Evolutionary conservation across 2,329 filamentous ascomycete genomes (phyloP).

Genomic region (Purpureocillium takamizusanense): DNA sequence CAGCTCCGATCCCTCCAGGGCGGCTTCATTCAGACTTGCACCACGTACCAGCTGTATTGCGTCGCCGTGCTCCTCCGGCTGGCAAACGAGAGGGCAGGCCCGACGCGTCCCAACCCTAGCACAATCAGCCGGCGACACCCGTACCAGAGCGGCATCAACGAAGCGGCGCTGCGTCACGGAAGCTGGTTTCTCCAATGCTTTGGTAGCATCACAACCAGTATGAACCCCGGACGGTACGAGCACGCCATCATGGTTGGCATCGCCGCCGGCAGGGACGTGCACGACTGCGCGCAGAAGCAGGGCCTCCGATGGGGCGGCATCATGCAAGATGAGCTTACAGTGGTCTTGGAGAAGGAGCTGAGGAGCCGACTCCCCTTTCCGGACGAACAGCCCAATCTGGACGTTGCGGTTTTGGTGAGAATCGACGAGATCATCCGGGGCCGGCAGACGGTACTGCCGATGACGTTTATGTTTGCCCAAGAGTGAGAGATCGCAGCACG

Average conservation of each 20-base stretch:
- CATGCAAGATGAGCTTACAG: background rate
- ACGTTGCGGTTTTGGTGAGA: background rate
- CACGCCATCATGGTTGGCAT: background rate
- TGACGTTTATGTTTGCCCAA: constrained; percentile 1
- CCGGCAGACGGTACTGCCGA: background rate
- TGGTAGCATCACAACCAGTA: background rate
- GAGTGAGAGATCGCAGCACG: too few species aligned
- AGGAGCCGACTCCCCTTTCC: background rate
- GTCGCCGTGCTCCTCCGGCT: background rate
- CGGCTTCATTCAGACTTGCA: background rate
- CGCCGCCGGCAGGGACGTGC: background rate
- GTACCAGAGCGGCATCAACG: background rate
- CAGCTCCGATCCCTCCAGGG: background rate
- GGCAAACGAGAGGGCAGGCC: background rate
- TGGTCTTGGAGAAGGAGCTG: background rate
- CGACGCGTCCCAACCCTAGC: too few species aligned
- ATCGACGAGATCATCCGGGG: constrained; percentile 1
- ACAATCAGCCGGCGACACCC: too few species aligned
- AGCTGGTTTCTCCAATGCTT: background rate
- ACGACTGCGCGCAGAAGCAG: background rate
- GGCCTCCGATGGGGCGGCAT: background rate
- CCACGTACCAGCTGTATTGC: background rate
- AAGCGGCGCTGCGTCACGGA: background rate
- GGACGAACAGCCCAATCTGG: background rate
- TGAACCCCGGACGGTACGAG: background rate